These are phyloP conservation scores for Gynandropsis gynandra DNA, from an alignment of 345 rosid species.

Conservation along the genomic window DNA sequence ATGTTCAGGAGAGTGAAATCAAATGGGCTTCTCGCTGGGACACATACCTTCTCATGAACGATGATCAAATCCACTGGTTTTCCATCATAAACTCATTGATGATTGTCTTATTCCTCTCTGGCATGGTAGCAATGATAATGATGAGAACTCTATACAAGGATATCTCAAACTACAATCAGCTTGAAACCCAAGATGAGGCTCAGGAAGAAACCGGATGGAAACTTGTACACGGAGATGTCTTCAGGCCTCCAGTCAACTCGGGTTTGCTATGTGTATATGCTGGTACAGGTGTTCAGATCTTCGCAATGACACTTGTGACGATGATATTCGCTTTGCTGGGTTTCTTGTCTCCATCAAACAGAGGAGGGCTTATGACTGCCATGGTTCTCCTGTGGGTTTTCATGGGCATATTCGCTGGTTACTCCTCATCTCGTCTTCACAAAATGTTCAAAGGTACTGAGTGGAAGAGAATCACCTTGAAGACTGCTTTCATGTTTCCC, in stretches of 20 bases:
- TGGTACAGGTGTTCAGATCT: constrained; percentile 93
- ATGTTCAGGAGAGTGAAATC: constrained; percentile 73
- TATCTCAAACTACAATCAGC: constrained; percentile 88
- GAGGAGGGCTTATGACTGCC: constrained; percentile 99
- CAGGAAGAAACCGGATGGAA: constrained; percentile 99
- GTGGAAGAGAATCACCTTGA: constrained; percentile 90
- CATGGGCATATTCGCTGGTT: constrained; percentile 94
- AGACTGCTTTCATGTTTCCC: constrained; percentile 92
- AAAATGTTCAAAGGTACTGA: constrained; percentile 93
- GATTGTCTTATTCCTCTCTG: constrained; percentile 96
- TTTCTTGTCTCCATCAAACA: constrained; percentile 88
- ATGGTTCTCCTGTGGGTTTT: constrained; percentile 99
- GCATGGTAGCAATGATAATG: constrained; percentile 99
- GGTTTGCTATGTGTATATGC: constrained; percentile 85
- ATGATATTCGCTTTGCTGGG: constrained; percentile 95
- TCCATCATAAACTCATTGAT: constrained; percentile 92
- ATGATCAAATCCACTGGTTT: constrained; percentile 98
- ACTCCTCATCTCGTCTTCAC: constrained; percentile 78
- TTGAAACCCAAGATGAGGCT: constrained; percentile 97
- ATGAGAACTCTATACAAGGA: constrained; percentile 95
- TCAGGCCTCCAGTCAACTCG: constrained; percentile 76
- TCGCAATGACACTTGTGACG: constrained; percentile 88
- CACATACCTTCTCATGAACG: constrained; percentile 94
- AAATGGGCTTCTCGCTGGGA: constrained; percentile 99
- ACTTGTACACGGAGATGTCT: constrained; percentile 94